Evolutionary conservation across 495 filamentous ascomycete species (phyloP).

Genomic region (Penicillium antarcticum): DNA sequence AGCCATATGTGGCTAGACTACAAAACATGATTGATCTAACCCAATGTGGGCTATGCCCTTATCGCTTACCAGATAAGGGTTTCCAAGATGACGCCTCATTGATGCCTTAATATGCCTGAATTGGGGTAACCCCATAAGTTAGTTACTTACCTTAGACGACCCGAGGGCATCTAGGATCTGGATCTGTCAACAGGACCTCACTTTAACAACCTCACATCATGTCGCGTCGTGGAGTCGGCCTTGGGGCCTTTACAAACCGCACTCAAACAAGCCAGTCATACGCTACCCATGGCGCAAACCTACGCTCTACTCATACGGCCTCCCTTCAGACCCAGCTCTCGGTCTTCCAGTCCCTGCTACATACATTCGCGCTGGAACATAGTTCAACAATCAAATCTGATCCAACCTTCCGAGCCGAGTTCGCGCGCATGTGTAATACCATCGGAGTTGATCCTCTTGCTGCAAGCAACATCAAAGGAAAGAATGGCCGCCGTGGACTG

Average conservation of each 20-base stretch:
- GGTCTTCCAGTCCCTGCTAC: constrained; percentile 90
- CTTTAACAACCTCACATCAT: constrained; percentile 21
- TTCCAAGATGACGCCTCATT: background rate
- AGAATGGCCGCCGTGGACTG: constrained; percentile 40
- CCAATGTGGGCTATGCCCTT: constrained; percentile 21
- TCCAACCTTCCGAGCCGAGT: constrained; percentile 91
- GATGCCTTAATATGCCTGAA: too few species aligned
- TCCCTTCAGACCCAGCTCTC: constrained; percentile 88
- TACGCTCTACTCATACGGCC: constrained; percentile 74
- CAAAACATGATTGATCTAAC: constrained; percentile 1
- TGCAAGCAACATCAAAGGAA: constrained; percentile 60
- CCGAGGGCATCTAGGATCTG: constrained; percentile 2
- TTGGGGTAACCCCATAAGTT: background rate
- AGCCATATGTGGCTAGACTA: constrained; percentile 18
- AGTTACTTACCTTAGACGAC: too few species aligned
- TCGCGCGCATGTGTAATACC: constrained; percentile 95
- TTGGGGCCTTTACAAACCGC: constrained; percentile 85
- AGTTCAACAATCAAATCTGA: constrained; percentile 92
- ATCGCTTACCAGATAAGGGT: constrained; percentile 11
- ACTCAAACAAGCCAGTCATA: constrained; percentile 78
- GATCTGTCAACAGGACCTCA: background rate
- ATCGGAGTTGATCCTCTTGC: constrained; percentile 94
- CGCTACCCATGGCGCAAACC: constrained; percentile 79
- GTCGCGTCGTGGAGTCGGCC: constrained; percentile 71
- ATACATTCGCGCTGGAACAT: constrained; percentile 92